Conservation (phyloP, 177 flowering plant genomes). For the Vitis hybrid region DNA sequence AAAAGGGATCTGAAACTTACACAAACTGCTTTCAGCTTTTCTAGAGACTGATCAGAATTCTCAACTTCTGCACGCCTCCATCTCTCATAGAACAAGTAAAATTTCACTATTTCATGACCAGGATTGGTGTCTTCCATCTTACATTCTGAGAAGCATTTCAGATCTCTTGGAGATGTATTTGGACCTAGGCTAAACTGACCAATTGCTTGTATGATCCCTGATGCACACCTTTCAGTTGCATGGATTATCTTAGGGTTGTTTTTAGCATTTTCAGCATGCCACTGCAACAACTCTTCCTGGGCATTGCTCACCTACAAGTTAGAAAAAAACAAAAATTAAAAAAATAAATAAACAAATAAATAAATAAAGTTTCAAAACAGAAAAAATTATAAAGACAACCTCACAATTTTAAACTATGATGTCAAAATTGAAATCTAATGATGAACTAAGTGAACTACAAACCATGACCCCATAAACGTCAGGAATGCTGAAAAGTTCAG, state of each 20-base stretch:
- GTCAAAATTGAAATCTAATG: background rate
- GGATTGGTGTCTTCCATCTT: conserved; percentile 46
- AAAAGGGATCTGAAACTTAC: conserved; percentile 31
- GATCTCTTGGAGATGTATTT: conserved; percentile 72
- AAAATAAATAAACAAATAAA: background rate
- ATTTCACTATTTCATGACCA: conserved; percentile 74
- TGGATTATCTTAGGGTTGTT: conserved; percentile 80
- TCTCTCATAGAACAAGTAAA: conserved; percentile 70
- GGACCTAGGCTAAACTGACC: conserved; percentile 86
- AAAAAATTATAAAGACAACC: background rate
- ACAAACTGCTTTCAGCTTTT: conserved; percentile 39
- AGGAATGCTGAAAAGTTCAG: conserved; percentile 92
- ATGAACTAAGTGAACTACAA: conserved; percentile 23
- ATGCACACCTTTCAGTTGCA: conserved; percentile 93
- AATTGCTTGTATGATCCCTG: conserved; percentile 91
- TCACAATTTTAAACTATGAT: background rate
- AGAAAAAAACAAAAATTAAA: background rate
- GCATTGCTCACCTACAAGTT: conserved; percentile 87
- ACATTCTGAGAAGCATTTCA: conserved; percentile 32
- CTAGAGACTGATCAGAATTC: conserved; percentile 33
- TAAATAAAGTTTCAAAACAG: background rate
- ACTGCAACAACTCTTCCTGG: conserved; percentile 88
- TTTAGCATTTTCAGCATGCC: conserved; percentile 92
- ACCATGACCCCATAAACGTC: conserved; percentile 98
- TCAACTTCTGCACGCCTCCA: conserved; percentile 72